phyloP scores from a whole-genome alignment of 768 basidiomycete species.

The Baorangia bicolor region DNA sequence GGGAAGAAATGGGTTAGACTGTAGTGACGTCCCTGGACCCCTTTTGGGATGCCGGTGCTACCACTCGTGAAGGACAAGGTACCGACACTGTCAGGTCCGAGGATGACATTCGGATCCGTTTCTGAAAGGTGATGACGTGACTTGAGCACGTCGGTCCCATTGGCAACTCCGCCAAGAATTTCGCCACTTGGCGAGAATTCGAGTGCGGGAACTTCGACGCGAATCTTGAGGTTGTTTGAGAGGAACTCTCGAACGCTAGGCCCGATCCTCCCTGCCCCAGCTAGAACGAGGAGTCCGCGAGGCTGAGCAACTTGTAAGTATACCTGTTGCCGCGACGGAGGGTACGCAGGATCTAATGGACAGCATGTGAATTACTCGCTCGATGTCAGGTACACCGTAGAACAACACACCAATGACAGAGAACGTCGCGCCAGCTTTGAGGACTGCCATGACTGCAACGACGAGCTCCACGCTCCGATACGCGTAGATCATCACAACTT shows the following conservation, averaged over 20 bases:
- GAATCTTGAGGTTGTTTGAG: constrained; percentile 72
- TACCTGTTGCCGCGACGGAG: constrained; percentile 86
- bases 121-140: constrained; percentile 49
- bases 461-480: constrained; percentile 95
- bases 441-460: constrained; percentile 93
- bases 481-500: constrained; percentile 98
- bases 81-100: constrained; percentile 95
- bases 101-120: constrained; percentile 73
- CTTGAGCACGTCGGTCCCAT: constrained; percentile 62
- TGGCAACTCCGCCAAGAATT: constrained; percentile 60
- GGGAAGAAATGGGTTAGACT: constrained; percentile 99
- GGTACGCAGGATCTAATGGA: constrained; percentile 88
- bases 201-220: constrained; percentile 88
- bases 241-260: constrained; percentile 85
- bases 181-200: constrained; percentile 64
- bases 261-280: constrained; percentile 81
- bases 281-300: constrained; percentile 85
- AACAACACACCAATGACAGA: constrained; percentile 83
- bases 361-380: background rate
- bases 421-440: constrained; percentile 96
- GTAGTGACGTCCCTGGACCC: constrained; percentile 94
- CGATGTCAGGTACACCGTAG: background rate
- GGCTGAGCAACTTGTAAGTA: constrained; percentile 94
- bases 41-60: constrained; percentile 97
- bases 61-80: constrained; percentile 97